These are phyloP conservation scores for Ganoderma resinaceum DNA, from an alignment of 1,284 basidiomycete species.

Conservation along the genomic window DNA sequence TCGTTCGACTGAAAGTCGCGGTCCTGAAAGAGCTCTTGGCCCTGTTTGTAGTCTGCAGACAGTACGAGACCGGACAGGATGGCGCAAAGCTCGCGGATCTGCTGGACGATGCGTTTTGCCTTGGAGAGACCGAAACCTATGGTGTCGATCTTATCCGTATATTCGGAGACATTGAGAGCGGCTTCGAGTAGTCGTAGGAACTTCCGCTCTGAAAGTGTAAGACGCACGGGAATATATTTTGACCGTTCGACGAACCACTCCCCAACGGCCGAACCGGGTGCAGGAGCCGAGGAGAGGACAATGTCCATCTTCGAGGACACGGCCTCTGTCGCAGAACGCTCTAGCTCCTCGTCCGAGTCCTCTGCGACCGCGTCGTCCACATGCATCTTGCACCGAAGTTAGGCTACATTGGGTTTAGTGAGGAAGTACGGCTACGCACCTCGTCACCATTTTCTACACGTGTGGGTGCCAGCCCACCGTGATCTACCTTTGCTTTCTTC, in stretches of 20 bases:
- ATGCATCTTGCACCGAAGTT: conserved; percentile 50
- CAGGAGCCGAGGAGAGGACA: conserved; percentile 51
- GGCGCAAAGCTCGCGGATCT: conserved; percentile 83
- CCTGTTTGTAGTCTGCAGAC: conserved; percentile 82
- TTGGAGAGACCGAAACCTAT: conserved; percentile 77
- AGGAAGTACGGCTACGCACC: conserved; percentile 26
- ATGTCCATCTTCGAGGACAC: conserved; percentile 47
- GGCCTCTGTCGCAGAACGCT: conserved; percentile 39
- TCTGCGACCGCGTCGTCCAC: conserved; percentile 54
- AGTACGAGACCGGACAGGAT: conserved; percentile 82
- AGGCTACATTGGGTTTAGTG: background rate
- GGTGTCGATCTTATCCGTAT: conserved; percentile 86
- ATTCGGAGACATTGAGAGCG: conserved; percentile 81
- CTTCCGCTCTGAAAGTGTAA: conserved; percentile 77
- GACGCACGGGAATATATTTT: conserved; percentile 78
- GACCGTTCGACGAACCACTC: conserved; percentile 84
- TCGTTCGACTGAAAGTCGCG: conserved; percentile 79
- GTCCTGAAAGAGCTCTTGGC: conserved; percentile 82
- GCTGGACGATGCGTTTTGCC: conserved; percentile 81
- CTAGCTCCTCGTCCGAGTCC: conserved; percentile 54
- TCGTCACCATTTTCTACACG: conserved; percentile 34
- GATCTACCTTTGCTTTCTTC: conserved; percentile 37
- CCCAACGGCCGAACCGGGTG: conserved; percentile 64
- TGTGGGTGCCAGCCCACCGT: conserved; percentile 29
- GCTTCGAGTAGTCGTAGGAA: conserved; percentile 82